phyloP scores from a whole-genome alignment of 495 filamentous ascomycete genomes.

The Lichenothelia convexa region DNA sequence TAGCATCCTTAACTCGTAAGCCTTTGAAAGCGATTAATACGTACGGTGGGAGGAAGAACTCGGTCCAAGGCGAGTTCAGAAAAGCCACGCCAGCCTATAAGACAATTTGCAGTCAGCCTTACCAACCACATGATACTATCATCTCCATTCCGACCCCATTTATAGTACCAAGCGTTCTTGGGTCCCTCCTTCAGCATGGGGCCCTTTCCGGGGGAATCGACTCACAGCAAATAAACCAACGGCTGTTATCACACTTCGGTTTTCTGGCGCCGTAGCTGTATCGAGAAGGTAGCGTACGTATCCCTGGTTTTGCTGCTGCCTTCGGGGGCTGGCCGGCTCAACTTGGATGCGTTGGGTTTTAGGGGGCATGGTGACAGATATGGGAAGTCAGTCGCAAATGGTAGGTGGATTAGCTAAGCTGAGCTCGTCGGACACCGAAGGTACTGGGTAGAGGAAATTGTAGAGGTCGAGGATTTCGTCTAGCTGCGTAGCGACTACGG shows the following conservation, averaged over 20 bases:
- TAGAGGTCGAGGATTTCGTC: too few relatives aligned
- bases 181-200: background rate
- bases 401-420: too few relatives aligned
- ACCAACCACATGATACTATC: background rate
- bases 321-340: too few relatives aligned
- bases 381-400: too few relatives aligned
- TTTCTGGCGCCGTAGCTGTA: slow-evolving; percentile 15
- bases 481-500: too few relatives aligned
- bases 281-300: slow-evolving; percentile 11
- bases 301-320: too few relatives aligned
- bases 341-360: too few relatives aligned
- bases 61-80: slow-evolving; percentile 55
- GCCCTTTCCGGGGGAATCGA: background rate
- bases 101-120: slow-evolving; percentile 3
- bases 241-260: slow-evolving; percentile 18
- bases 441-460: too few relatives aligned
- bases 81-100: slow-evolving; percentile 52
- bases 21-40: too few relatives aligned
- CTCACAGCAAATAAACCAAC: slow-evolving; percentile 23
- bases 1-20: too few relatives aligned
- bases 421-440: too few relatives aligned
- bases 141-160: background rate
- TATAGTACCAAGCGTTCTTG: background rate
- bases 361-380: too few relatives aligned
- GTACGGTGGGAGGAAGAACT: slow-evolving; percentile 57